Evolutionary conservation across 495 filamentous ascomycete species (phyloP).

Genomic region (Hypoxylon crocopeplum): DNA sequence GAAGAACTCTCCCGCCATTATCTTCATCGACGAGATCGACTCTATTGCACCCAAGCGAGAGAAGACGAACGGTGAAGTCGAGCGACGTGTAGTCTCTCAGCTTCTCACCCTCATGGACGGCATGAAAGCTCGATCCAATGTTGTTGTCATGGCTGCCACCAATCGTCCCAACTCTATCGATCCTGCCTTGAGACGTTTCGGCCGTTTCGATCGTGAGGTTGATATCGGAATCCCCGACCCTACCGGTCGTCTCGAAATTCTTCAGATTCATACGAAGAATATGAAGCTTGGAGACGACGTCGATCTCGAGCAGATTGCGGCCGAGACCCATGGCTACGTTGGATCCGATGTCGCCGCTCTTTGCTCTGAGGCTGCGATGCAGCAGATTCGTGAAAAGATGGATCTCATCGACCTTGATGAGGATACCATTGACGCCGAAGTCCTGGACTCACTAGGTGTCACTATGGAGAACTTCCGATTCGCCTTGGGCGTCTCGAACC

Average conservation of each 20-base stretch:
- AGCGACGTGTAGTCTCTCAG: constrained; percentile 97
- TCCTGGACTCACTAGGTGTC: constrained; percentile 95
- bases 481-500: constrained; percentile 96
- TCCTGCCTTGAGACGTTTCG: constrained; percentile 94
- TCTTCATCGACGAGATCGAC: constrained; percentile 99
- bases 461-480: constrained; percentile 99
- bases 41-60: constrained; percentile 99
- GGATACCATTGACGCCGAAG: constrained; percentile 98
- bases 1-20: constrained; percentile 99
- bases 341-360: constrained; percentile 99
- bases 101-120: constrained; percentile 98
- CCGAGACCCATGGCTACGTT: constrained; percentile 98
- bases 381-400: constrained; percentile 99
- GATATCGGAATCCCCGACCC: constrained; percentile 98
- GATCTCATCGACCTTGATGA: constrained; percentile 98
- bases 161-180: constrained; percentile 98
- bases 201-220: constrained; percentile 97
- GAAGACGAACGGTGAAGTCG: constrained; percentile 99
- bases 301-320: constrained; percentile 93
- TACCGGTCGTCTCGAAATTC: constrained; percentile 97
- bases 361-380: constrained; percentile 99
- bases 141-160: constrained; percentile 98
- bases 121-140: constrained; percentile 98
- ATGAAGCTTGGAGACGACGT: constrained; percentile 99
- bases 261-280: constrained; percentile 99